A percentile compares a stretch with the other conserved stretches of the same genome.
These are phyloP conservation scores for Hypoxylon lenormandii DNA, from an alignment of 495 filamentous ascomycete species.

Conservation along the genomic window DNA sequence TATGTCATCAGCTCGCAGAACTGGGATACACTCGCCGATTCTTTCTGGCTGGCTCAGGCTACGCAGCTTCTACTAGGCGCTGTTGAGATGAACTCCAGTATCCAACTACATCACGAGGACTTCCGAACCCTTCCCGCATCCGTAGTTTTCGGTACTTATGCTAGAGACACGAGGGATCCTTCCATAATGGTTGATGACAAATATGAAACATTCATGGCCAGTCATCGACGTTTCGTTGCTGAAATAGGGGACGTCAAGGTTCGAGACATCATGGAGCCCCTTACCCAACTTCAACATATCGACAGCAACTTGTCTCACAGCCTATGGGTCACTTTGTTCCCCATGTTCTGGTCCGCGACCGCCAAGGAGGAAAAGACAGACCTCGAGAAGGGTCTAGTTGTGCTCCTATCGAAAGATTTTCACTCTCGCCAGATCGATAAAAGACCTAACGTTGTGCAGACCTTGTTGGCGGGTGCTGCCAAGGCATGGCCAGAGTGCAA, in stretches of 20 bases:
- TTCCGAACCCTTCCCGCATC: slow-evolving; percentile 79
- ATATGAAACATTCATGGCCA: slow-evolving; percentile 80
- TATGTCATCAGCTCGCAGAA: slow-evolving; percentile 95
- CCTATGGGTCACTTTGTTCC: slow-evolving; percentile 91
- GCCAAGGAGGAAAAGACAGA: slow-evolving; percentile 89
- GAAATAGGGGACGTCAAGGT: slow-evolving; percentile 86
- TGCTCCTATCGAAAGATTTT: slow-evolving; percentile 90
- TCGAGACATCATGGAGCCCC: slow-evolving; percentile 86
- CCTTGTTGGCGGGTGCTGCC: slow-evolving; percentile 84
- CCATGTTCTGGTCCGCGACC: slow-evolving; percentile 89
- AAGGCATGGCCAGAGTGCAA: slow-evolving; percentile 85
- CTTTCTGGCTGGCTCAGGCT: slow-evolving; percentile 95
- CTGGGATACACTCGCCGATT: slow-evolving; percentile 94
- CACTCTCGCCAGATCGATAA: slow-evolving; percentile 93
- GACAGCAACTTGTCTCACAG: slow-evolving; percentile 81
- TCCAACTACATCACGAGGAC: slow-evolving; percentile 83
- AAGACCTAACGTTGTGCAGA: slow-evolving; percentile 92
- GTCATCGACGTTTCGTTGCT: slow-evolving; percentile 80
- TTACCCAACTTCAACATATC: slow-evolving; percentile 94
- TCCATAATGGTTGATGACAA: slow-evolving; percentile 82
- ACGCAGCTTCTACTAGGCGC: slow-evolving; percentile 90
- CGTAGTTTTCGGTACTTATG: slow-evolving; percentile 74
- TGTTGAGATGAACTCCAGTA: slow-evolving; percentile 81
- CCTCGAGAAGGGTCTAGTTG: slow-evolving; percentile 86
- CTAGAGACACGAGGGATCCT: slow-evolving; percentile 76